phyloP scores from a whole-genome alignment of 75 land plant species.

The Selaginella tamariscina region DNA sequence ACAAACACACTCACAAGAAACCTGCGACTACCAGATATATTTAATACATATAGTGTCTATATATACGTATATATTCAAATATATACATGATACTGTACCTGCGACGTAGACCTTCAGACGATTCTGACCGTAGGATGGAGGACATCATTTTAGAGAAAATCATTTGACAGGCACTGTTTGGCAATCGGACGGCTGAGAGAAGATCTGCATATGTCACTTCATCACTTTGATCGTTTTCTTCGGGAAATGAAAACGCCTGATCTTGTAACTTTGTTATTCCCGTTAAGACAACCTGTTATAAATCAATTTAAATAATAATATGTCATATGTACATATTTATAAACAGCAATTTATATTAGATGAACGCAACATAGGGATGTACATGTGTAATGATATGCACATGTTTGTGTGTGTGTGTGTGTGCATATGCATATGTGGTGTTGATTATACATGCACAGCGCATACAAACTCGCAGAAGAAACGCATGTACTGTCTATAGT shows the following conservation, averaged over 20 bases:
- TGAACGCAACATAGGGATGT: no score
- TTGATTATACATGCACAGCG: no score
- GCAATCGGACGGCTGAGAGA: constrained; percentile 45
- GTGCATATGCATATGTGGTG: no score
- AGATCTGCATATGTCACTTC: constrained; percentile 75
- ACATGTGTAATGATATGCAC: no score
- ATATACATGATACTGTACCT: constrained; percentile 44
- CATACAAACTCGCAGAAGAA: no score
- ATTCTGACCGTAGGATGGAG: constrained; percentile 64
- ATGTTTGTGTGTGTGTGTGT: no score
- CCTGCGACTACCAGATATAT: no score
- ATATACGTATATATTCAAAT: background rate
- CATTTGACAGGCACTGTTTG: constrained; percentile 84
- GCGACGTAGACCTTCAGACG: constrained; percentile 71
- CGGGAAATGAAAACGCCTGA: constrained; percentile 52
- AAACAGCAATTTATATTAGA: no score
- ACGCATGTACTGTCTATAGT: no score
- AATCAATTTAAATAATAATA: background rate
- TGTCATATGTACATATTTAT: no score
- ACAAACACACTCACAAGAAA: no score
- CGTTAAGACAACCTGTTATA: constrained; percentile 70
- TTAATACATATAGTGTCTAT: no score
- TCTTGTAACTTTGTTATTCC: constrained; percentile 91
- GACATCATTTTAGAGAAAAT: constrained; percentile 65
- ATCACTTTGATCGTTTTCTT: constrained; percentile 54